Evolutionary conservation across 352 stramenopile genomes (phyloP).

Genomic region (Pythium pyrilobum): DNA sequence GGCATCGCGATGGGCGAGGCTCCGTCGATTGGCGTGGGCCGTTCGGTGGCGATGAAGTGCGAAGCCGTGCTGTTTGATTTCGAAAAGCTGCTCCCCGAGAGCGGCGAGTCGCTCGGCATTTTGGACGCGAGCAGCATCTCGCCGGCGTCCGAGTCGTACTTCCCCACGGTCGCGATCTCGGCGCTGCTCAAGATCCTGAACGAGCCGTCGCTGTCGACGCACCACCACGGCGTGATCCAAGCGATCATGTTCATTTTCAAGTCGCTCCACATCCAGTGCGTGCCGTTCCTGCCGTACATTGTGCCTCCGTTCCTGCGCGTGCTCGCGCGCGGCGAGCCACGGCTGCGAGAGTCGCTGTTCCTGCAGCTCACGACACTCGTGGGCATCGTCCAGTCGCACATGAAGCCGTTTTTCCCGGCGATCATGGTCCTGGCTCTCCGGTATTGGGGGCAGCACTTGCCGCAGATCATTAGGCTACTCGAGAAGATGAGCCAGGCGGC

Average conservation of each 20-base stretch:
- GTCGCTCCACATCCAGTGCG: conserved; percentile 91
- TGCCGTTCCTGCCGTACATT: conserved; percentile 96
- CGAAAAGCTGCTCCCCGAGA: conserved; percentile 57
- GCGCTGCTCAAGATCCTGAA: conserved; percentile 95
- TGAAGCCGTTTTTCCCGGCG: conserved; percentile 94
- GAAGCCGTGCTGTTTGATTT: conserved; percentile 47
- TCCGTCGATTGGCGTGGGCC: not conserved
- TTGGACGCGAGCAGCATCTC: conserved; percentile 67
- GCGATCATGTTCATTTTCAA: conserved; percentile 99
- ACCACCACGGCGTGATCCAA: conserved; percentile 97
- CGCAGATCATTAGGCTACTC: conserved; percentile 94
- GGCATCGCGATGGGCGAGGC: not conserved
- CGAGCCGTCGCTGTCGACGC: conserved; percentile 92
- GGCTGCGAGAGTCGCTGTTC: conserved; percentile 94
- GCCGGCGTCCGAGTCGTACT: conserved; percentile 91
- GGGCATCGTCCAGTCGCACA: conserved; percentile 93
- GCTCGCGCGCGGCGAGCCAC: conserved; percentile 87
- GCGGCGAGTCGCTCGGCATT: conserved; percentile 34
- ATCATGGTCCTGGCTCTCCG: conserved; percentile 96
- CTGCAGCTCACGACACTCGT: conserved; percentile 95
- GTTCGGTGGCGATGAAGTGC: not conserved
- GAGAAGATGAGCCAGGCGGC: conserved; percentile 84
- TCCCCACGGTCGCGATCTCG: conserved; percentile 96
- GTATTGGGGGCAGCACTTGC: conserved; percentile 96
- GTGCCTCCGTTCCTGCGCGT: conserved; percentile 96